phyloP scores from a whole-genome alignment of 805 yeast species.

The Lipomyces sp. region DNA sequence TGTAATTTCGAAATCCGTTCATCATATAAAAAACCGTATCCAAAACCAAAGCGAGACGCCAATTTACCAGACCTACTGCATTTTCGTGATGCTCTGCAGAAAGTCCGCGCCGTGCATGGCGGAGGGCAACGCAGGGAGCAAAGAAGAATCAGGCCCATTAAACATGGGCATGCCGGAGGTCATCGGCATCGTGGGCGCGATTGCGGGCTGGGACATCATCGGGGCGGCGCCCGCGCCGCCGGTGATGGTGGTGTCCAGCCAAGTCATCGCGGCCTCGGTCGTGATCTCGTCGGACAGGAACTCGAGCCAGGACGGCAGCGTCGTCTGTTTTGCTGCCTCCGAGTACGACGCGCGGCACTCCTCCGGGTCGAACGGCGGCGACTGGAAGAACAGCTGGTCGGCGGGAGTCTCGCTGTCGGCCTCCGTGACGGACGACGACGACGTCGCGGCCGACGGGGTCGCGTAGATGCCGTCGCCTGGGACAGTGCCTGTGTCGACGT shows the following conservation, averaged over 20 bases:
- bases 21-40: too few relatives aligned
- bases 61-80: too few relatives aligned
- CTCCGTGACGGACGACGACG: constrained; percentile 3
- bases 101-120: too few relatives aligned
- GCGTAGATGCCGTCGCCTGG: not conserved
- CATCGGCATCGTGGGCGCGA: too few relatives aligned
- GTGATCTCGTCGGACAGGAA: constrained; percentile 17
- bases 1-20: too few relatives aligned
- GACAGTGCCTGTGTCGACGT: constrained; percentile 1
- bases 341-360: constrained; percentile 9
- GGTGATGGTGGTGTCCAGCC: not conserved
- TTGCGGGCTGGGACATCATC: too few relatives aligned
- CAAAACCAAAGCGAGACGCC: too few relatives aligned
- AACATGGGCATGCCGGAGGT: too few relatives aligned
- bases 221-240: not conserved
- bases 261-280: not conserved
- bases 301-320: constrained; percentile 25
- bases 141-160: too few relatives aligned
- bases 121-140: too few relatives aligned
- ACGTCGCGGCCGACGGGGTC: not conserved
- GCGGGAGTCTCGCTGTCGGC: not conserved
- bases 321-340: constrained; percentile 14
- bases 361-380: constrained; percentile 7
- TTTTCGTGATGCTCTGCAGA: too few relatives aligned
- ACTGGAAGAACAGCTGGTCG: not conserved